Percentiles rank a stretch among this genome's conserved stretches.
phyloP scores from a whole-genome alignment of 2,329 filamentous ascomycete genomes.

The Biscogniauxia mediterranea region DNA sequence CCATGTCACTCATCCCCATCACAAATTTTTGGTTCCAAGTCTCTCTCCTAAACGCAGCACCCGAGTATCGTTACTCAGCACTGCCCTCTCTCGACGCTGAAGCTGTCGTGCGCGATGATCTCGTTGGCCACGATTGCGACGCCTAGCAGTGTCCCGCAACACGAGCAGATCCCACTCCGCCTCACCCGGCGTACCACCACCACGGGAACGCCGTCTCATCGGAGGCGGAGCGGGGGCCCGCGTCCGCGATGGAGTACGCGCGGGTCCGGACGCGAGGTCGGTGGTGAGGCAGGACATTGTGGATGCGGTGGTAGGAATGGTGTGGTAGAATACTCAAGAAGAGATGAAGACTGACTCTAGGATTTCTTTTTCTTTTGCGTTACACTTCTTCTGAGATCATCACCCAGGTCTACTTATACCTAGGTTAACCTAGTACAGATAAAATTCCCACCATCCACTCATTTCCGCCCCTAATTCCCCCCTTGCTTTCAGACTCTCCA shows the following conservation, averaged over 20 bases:
- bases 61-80: conserved; percentile 82
- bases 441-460: too few species aligned
- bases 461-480: too few species aligned
- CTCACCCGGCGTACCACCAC: conserved; percentile 58
- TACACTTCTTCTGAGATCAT: too few species aligned
- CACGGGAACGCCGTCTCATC: conserved; percentile 81
- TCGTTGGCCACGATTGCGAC: conserved; percentile 85
- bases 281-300: conserved; percentile 25
- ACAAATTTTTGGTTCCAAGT: too few species aligned
- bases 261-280: conserved; percentile 38
- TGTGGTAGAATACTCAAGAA: too few species aligned
- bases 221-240: conserved; percentile 60
- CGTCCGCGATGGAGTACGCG: conserved; percentile 68
- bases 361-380: too few species aligned
- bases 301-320: too few species aligned
- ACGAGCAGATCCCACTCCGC: conserved; percentile 53
- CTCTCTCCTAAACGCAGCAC: conserved; percentile 81
- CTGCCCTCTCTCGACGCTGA: conserved; percentile 75
- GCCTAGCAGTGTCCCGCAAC: conserved; percentile 81
- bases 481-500: too few species aligned
- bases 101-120: conserved; percentile 80
- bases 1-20: too few species aligned
- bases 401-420: too few species aligned
- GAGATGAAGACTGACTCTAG: too few species aligned
- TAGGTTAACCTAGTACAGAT: too few species aligned